A percentile compares a stretch with the other conserved stretches of the same genome.
Evolutionary conservation across 1,284 basidiomycete genomes (phyloP).

Genomic region (Sanghuangporus sanghuang): DNA sequence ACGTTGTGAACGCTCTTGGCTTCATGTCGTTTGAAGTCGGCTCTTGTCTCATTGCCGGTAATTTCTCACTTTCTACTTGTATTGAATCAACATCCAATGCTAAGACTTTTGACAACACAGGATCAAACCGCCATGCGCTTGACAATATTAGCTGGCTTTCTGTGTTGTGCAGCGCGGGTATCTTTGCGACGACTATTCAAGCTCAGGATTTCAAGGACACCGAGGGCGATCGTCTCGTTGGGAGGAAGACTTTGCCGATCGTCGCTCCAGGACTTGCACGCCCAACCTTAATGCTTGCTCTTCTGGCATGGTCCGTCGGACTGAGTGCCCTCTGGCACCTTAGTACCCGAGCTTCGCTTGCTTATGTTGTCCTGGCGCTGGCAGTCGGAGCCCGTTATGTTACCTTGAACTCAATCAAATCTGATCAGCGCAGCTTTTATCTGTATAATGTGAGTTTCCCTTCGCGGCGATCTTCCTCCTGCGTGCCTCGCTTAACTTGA

Average conservation of each 20-base stretch:
- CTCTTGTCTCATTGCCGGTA: slow-evolving; percentile 29
- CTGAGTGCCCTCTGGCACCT: slow-evolving; percentile 12
- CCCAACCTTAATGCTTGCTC: slow-evolving; percentile 10
- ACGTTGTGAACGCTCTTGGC: slow-evolving; percentile 33
- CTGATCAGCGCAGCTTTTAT: slow-evolving; percentile 13
- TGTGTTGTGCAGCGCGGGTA: slow-evolving; percentile 25
- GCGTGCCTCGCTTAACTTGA: not conserved
- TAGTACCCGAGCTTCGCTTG: not conserved
- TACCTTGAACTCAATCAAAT: slow-evolving; percentile 3
- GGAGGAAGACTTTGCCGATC: slow-evolving; percentile 37
- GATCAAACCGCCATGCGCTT: slow-evolving; percentile 23
- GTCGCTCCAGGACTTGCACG: slow-evolving; percentile 22
- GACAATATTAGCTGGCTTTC: slow-evolving; percentile 21
- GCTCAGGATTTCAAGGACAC: slow-evolving; percentile 39
- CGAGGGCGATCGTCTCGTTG: slow-evolving; percentile 32
- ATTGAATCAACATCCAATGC: not conserved
- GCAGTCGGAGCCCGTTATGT: slow-evolving; percentile 12
- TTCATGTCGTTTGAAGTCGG: slow-evolving; percentile 35
- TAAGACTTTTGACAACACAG: slow-evolving; percentile 29
- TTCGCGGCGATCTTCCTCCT: not conserved
- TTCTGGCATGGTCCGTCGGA: slow-evolving; percentile 11
- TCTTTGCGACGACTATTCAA: slow-evolving; percentile 34
- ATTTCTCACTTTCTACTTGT: slow-evolving; percentile 2
- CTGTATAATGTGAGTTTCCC: slow-evolving; percentile 12
- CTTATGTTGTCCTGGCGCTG: slow-evolving; percentile 8